Evolutionary conservation across 1,284 basidiomycete genomes (phyloP), one percentile per base, ranked within the genome.

Genomic region (Ceratobasidium sp.): DNA sequence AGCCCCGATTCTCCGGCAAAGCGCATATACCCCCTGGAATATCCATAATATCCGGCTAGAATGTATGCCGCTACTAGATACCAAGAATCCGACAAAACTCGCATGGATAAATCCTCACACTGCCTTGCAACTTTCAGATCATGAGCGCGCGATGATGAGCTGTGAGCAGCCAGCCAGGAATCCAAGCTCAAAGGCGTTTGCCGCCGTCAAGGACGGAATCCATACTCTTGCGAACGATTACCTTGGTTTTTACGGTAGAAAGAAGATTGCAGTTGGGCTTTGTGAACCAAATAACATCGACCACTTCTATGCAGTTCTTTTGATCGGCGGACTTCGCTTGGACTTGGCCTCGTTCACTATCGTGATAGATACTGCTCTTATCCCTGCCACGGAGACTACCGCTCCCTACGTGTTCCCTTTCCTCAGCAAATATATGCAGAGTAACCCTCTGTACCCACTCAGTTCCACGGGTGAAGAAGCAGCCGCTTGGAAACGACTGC

Each of bases 31-130:
- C 1, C 77, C 84, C 13, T 85, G 84, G 84, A 83, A 81, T 61
- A 78, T 85, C 12, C 84, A 84, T 71, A 81, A 81, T 44, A 33
- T 85, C 40, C 79, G 82, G 61, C 77, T 85, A 2, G 75, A 78
- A 10, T 62, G 78, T 2, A 76, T 83, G 17, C 84, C 84, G 0
- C 38, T 75, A 23, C 66, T 84, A 13, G 42, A 80, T 56, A 15
- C 78, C 20, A 80, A 78, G 12, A 59, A 64, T 17, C 50, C 66
- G 3, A 78, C 79, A 2, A 44, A 76, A 4, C 33, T 62, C 2
- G 13, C 9, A 10, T 73, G 70, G 70, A 42, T 62, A 3, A 20
- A 3, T 26, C 5, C 33, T 5, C 56, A 59, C 26, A 46, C 69
- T 1, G 38, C 69, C 40, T 42, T 64, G 5, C 59, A 62, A 20